Evolutionary conservation across 2,329 filamentous ascomycete species (phyloP).

Genomic region (Aspergillus sp.): DNA sequence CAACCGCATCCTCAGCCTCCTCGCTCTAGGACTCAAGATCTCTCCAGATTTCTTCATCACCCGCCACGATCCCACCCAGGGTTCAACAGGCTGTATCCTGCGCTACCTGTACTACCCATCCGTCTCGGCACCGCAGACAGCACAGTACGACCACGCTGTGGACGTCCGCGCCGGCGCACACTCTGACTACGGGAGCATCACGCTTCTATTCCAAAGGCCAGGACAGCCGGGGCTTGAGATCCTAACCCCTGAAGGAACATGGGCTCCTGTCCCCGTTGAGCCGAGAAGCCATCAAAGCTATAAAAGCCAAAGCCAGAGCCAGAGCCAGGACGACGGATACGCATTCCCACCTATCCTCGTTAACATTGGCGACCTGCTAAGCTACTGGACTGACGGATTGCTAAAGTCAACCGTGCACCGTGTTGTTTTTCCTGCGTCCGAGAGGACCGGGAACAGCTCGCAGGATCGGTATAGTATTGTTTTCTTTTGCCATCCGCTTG

Average conservation of each 20-base stretch:
- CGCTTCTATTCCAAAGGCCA: slow-evolving; percentile 76
- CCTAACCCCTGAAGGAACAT: slow-evolving; percentile 55
- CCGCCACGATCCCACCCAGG: slow-evolving; percentile 55
- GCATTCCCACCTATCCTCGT: slow-evolving; percentile 68
- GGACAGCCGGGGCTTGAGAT: slow-evolving; percentile 88
- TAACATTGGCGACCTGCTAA: slow-evolving; percentile 70
- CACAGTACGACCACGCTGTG: slow-evolving; percentile 47
- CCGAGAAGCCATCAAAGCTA: slow-evolving; percentile 39
- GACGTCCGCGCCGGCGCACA: slow-evolving; percentile 89
- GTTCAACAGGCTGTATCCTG: slow-evolving; percentile 59
- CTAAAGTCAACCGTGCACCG: slow-evolving; percentile 86
- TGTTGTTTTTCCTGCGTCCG: slow-evolving; percentile 67
- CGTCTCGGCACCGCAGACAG: slow-evolving; percentile 43
- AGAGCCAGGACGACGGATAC: slow-evolving; percentile 34
- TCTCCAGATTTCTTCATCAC: slow-evolving; percentile 58
- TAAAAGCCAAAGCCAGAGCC: not conserved
- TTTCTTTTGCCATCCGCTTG: slow-evolving; percentile 64
- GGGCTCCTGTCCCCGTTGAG: slow-evolving; percentile 67
- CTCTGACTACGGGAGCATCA: slow-evolving; percentile 75
- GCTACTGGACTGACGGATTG: slow-evolving; percentile 88
- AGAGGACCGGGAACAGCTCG: slow-evolving; percentile 36
- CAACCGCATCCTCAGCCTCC: slow-evolving; percentile 69
- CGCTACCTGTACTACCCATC: slow-evolving; percentile 74
- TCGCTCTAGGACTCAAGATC: slow-evolving; percentile 71
- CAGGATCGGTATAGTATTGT: slow-evolving; percentile 58